Base-by-base conservation (phyloP, 2,329 filamentous ascomycete genomes). In the Diplodia mutila region DNA sequence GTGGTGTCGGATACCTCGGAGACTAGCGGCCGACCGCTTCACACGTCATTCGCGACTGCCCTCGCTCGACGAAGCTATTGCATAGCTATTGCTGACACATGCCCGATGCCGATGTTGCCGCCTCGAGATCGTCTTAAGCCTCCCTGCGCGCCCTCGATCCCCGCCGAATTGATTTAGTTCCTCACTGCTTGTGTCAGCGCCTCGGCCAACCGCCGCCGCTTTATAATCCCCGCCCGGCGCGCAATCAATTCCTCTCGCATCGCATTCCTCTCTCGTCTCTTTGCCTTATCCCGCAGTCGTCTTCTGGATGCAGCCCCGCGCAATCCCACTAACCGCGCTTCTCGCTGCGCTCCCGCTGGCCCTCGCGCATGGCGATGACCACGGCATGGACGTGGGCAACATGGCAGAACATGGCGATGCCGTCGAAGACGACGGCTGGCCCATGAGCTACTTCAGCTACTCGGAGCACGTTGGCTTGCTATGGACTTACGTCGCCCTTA, bases 401-500 rank as follows among this genome's bases (percentile, higher is more conserved):
- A 70, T 69, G 64, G 66, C 57, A 4, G 66, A 49, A 6, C 23
- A 39, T n/a, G 49, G 39, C 34, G 48, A 49, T 39, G 54, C 48
- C 12, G 55, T 69, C 23, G 68, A 73, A 4, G 65, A 69, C 42
- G 66, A 69, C 27, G 72, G 68, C 1, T 42, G 72, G 71, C 65
- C 81, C 9, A 79, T 80, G n/a, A 88, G 82, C 68, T 91, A 91
- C 76, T 90, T 90, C 78, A 77, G 84, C 27, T 81, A 87, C 67
- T 74, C 82, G 0, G 83, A 87, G 29, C 81, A 88, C 73, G 79
- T 76, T 8, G 79, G 80, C 16, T 78, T 86, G 70, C 89, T 95
- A 72, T 84, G 91, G 73, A 85, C 86, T 67, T 92, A 95, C 74
- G 90, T 94, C 67, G 81, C 79, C 5, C 80, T 92, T 54, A 93